Evolutionary conservation across 2,329 filamentous ascomycete species (phyloP).

Genomic region (Ophiostoma novo-ulmi): DNA sequence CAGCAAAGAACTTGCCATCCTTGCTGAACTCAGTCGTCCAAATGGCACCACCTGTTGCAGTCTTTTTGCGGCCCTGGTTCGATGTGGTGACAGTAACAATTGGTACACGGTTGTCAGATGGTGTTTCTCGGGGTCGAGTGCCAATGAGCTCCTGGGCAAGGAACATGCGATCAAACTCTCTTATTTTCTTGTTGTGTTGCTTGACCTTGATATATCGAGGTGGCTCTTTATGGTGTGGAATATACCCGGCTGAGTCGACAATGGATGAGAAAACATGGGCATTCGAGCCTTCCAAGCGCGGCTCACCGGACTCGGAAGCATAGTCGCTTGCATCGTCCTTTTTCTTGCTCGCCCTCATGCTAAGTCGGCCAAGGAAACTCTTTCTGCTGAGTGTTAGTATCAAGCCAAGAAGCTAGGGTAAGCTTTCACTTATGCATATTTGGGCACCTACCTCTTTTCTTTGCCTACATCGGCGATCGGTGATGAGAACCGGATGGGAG

Average conservation of each 20-base stretch:
- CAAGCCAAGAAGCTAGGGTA: no score
- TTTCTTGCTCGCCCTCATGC: conserved; percentile 72
- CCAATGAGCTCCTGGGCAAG: conserved; percentile 82
- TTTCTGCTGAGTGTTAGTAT: conserved; percentile 44
- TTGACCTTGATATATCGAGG: conserved; percentile 86
- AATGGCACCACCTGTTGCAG: conserved; percentile 58
- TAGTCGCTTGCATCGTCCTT: conserved; percentile 55
- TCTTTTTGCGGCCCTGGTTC: conserved; percentile 39
- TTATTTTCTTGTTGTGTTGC: conserved; percentile 70
- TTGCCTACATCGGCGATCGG: conserved; percentile 42
- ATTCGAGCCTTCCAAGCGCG: conserved; percentile 72
- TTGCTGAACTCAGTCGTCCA: conserved; percentile 93
- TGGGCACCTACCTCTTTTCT: conserved; percentile 59
- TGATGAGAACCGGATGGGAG: conserved; percentile 35
- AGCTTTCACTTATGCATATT: neutral
- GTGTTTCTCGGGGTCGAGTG: conserved; percentile 40
- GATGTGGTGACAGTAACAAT: conserved; percentile 32
- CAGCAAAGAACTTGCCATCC: conserved; percentile 84
- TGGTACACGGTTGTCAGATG: conserved; percentile 29
- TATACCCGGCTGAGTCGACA: conserved; percentile 67
- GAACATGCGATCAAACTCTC: conserved; percentile 82
- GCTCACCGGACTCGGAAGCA: conserved; percentile 63
- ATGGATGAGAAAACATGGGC: conserved; percentile 76
- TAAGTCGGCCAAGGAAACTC: conserved; percentile 76
- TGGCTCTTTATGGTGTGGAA: conserved; percentile 80